Percentiles rank a stretch among this genome's conserved stretches.
Evolutionary conservation across 2,329 filamentous ascomycete genomes (phyloP).

Genomic region (Canariomyces notabilis): DNA sequence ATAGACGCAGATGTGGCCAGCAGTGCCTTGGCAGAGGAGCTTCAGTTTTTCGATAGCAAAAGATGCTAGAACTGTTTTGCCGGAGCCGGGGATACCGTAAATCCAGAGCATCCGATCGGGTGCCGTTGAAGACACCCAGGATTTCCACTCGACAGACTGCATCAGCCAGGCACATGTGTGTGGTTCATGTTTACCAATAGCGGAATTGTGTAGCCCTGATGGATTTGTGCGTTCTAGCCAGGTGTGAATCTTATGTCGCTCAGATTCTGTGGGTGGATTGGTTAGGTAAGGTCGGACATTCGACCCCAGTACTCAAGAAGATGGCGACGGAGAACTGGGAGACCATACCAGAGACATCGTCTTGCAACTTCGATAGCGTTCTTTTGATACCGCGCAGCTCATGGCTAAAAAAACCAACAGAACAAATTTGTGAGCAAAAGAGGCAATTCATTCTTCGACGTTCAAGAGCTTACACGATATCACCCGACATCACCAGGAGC

Average conservation of each 20-base stretch:
- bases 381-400: constrained; percentile 3
- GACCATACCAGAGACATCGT: background rate
- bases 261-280: constrained; percentile 38
- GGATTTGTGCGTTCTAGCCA: constrained; percentile 15
- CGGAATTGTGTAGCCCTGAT: constrained; percentile 8
- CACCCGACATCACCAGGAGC: constrained; percentile 1
- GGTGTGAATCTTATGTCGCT: background rate
- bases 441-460: background rate
- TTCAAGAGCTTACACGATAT: background rate
- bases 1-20: constrained; percentile 6
- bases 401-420: background rate
- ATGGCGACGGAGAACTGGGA: constrained; percentile 30
- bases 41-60: constrained; percentile 12
- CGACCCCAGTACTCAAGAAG: too few relatives aligned
- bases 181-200: constrained; percentile 3
- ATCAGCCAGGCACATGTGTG: constrained; percentile 12
- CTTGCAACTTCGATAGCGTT: background rate
- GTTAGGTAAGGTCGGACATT: constrained; percentile 33
- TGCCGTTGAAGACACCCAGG: constrained; percentile 3
- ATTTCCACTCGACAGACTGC: constrained; percentile 4
- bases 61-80: constrained; percentile 20
- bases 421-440: background rate
- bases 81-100: constrained; percentile 16
- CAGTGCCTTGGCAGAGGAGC: background rate
- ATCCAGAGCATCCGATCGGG: constrained; percentile 14